Conservation (phyloP, 768 basidiomycete genomes). For the Melanogaster broomeanus region DNA sequence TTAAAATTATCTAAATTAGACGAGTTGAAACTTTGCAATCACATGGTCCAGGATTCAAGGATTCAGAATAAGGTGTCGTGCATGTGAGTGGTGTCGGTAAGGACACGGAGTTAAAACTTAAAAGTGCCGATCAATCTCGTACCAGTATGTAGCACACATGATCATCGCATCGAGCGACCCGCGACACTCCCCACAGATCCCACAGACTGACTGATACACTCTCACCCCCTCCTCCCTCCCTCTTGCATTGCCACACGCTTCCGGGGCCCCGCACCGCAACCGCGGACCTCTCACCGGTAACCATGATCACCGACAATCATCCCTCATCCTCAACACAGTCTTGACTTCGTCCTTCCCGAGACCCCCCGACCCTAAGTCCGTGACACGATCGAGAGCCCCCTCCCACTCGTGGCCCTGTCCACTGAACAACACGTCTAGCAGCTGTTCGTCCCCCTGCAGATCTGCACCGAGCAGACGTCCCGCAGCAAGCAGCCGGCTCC, state of each 20-base stretch:
- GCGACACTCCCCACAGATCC: neutral
- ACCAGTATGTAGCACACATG: neutral
- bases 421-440: slow-evolving; percentile 15
- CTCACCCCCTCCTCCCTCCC: too few species aligned
- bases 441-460: slow-evolving; percentile 34
- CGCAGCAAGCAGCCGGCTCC: slow-evolving; percentile 72
- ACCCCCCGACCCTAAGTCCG: slow-evolving; percentile 60
- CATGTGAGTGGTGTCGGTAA: neutral
- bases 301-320: slow-evolving; percentile 41
- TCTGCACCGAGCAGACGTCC: slow-evolving; percentile 67
- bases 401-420: slow-evolving; percentile 50
- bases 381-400: slow-evolving; percentile 42
- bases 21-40: neutral
- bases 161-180: too few species aligned
- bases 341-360: slow-evolving; percentile 62
- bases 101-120: neutral
- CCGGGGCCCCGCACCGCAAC: neutral
- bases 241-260: neutral
- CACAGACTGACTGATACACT: neutral
- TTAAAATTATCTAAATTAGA: neutral
- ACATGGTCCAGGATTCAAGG: neutral
- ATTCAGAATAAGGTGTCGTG: neutral
- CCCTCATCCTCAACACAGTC: slow-evolving; percentile 50
- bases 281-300: slow-evolving; percentile 6
- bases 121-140: neutral